Percentiles rank a stretch among this genome's conserved stretches.
These are phyloP conservation scores for Candida ovalis DNA, from an alignment of 805 yeast genomes.

Conservation along the genomic window DNA sequence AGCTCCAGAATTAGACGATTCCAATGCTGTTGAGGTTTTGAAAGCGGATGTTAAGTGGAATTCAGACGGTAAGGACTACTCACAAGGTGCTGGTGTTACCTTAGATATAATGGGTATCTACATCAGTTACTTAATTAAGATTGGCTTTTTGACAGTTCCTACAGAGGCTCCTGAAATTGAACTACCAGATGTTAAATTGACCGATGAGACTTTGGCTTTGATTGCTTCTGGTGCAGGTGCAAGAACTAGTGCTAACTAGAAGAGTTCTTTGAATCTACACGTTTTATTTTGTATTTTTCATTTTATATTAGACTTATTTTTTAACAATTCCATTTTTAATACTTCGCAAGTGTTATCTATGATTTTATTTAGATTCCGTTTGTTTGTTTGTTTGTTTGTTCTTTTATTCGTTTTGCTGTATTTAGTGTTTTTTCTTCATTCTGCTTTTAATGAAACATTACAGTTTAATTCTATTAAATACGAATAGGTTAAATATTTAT, in stretches of 20 bases:
- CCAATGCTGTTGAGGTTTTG: conserved; percentile 72
- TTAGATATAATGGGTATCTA: conserved; percentile 65
- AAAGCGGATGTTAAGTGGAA: conserved; percentile 52
- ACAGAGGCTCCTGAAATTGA: conserved; percentile 33
- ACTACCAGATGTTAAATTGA: conserved; percentile 56
- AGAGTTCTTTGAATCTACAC: background rate
- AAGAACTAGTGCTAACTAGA: conserved; percentile 56
- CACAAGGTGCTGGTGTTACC: conserved; percentile 75
- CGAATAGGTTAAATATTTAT: no score
- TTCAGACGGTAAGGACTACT: conserved; percentile 50
- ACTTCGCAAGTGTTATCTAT: no score
- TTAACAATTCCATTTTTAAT: no score
- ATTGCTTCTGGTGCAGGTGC: conserved; percentile 69
- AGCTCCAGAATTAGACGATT: conserved; percentile 94
- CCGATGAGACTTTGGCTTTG: conserved; percentile 53
- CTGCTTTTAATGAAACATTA: no score
- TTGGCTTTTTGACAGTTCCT: conserved; percentile 77
- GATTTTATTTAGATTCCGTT: no score
- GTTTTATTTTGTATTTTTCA: background rate
- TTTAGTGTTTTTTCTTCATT: no score
- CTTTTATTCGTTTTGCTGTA: no score
- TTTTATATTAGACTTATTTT: background rate
- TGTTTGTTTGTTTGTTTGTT: no score
- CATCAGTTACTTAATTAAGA: conserved; percentile 71
- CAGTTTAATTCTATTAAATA: no score